Evolutionary conservation across 2,329 filamentous ascomycete genomes (phyloP), one percentile per base, ranked within the genome.

Genomic region (Sclerotinia nivalis): DNA sequence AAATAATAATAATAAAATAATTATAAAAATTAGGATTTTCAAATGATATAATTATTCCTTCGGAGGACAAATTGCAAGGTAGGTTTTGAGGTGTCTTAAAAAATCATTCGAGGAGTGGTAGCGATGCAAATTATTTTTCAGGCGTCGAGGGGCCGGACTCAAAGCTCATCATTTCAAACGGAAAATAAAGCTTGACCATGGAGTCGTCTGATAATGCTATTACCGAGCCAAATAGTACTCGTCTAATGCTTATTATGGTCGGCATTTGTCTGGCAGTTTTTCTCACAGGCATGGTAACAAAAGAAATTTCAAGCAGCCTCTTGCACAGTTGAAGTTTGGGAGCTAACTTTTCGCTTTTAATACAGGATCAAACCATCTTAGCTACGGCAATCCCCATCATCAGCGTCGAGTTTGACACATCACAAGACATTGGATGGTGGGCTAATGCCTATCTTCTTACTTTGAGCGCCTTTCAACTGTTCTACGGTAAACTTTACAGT

Each of bases 351-450:
- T 50, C 6, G 37, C 2, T 59, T 43, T 10, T 18, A 10, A 59
- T 28, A 59, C 37, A 59, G 37, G 59, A 65, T 52, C n/a, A 69
- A 45, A 67, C 55, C 22, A 70, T 50, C 15, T 25, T 68, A 15
- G 47, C 64, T 34, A 70, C 62, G n/a, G 55, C 55, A n/a, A 62
- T 56, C 12, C 62, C 55, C 20, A n/a, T 31, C 22, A 67, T 70
- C 54, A 67, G 28, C 18, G 62, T 58, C 28, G 31, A 70, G 62
- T 67, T 67, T 8, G n/a, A 67, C 10, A 61, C 43, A 15, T 60
- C 56, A 15, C 28, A 43, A 47, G 37, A 67, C 28, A 40, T 70
- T 40, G 55, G 61, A 43, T 67, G 62, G 55, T 66, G 47, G 28
- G 55, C 54, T 28, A 40, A 55, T 43, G 15, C 45, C 37, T 68